Base-by-base conservation (phyloP, 2,329 filamentous ascomycete species). In the Aspergillus alliaceus region DNA sequence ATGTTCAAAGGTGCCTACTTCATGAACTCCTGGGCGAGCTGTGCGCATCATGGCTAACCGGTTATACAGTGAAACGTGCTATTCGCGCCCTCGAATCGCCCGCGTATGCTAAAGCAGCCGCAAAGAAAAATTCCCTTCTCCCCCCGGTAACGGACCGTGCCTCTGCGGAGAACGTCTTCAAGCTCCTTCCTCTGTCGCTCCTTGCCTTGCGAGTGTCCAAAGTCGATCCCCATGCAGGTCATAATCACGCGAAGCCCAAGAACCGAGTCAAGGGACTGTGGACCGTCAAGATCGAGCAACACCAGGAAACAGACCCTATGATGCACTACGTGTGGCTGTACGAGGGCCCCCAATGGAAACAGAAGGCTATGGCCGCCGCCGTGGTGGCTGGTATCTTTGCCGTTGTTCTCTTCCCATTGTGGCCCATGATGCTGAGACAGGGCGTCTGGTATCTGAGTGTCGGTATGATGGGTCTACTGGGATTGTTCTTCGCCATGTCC, bases 391-490 rank as follows among this genome's bases (percentile, higher is more conserved):
- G 88, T 60, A 93, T 99, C 69, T 93, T 99, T 70, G 86, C 90
- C 14, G 81, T 97, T 24, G 93, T 99, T 59, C 86, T 97, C 69
- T 99, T 99, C 80, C 95, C 95, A 9, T 84, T 99, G 56, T 99
- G 95, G 95, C 95, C 95, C 1, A 84, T 96, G 61, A 87, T 91
- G 73, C 80, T 99, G 77, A 86, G 95, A 68, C 87, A 95, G 67
- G 95, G 93, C 53, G 95, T 98, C 49, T 99, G 96, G 90, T 98
- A 99, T 75, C 82, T 98, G 40, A 95, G 90, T 75, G 96, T 96
- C 86, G 93, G 89, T 58, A 90, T 96, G 84, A 83, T 99, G 63
- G 89, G 91, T 42, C 81, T 98, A 29, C 85, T 99, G 46, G 95
- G 90, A 55, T 79, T 96, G 50, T 99, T 99, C 86, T 98, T 99